These are phyloP conservation scores for Beauveria medogensis DNA, from an alignment of 2,329 filamentous ascomycete genomes.

Conservation along the genomic window DNA sequence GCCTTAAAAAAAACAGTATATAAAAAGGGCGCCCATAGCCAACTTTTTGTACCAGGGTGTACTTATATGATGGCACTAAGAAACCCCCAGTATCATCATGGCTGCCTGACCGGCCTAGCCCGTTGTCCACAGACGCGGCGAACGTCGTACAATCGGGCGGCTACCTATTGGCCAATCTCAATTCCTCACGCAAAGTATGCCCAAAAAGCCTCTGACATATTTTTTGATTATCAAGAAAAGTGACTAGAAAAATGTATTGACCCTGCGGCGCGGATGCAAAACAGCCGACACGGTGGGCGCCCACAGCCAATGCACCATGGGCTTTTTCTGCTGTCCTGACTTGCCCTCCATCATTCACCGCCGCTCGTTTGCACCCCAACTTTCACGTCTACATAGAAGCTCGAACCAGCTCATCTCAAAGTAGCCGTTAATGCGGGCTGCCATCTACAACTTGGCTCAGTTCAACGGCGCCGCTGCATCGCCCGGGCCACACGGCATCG, in stretches of 20 bases:
- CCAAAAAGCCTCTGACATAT: not conserved
- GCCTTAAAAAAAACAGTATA: too few species aligned
- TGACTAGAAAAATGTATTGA: too few species aligned
- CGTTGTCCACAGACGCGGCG: not conserved
- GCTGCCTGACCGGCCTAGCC: not conserved
- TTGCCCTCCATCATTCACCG: not conserved
- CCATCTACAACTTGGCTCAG: not conserved
- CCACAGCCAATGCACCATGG: too few species aligned
- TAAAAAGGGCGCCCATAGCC: too few species aligned
- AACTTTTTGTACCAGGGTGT: too few species aligned
- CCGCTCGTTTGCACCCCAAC: not conserved
- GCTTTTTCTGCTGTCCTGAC: too few species aligned
- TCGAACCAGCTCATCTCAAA: not conserved
- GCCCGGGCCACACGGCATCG: not conserved
- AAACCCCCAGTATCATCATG: too few species aligned
- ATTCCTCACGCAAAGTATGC: not conserved
- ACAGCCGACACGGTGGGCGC: too few species aligned
- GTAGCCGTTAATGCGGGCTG: not conserved
- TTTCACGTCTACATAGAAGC: not conserved
- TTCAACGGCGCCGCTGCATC: not conserved
- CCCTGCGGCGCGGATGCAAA: too few species aligned
- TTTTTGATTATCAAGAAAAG: too few species aligned
- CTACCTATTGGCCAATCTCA: not conserved
- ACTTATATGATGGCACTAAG: too few species aligned
- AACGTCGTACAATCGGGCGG: not conserved